Evolutionary conservation across 108 stramenopile species (phyloP), one percentile per base, ranked within the genome.

Genomic region (Aurantiochytrium sp.): DNA sequence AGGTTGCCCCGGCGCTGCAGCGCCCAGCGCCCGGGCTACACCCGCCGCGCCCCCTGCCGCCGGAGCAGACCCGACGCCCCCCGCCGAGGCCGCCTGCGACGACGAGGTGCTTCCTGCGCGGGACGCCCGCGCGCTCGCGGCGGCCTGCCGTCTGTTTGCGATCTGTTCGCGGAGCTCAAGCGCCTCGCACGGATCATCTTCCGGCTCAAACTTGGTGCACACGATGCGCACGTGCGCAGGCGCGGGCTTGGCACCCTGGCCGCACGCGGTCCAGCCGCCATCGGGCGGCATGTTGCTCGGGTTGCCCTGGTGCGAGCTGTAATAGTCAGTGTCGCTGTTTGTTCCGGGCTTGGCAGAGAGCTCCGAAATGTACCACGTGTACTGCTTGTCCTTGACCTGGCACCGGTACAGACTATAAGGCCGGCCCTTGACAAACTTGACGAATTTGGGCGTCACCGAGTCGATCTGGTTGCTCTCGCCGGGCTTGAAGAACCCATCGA

Each of bases 261-360:
- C 73, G 30, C 73, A 81, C 15, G 73, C 36, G 24, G 45, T 48
- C 73, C 73, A 81, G 19, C 73, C 73, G 12, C 73, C 45, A 6
- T 81, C 73, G n/a, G 73, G 73, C 36, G 73, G 73, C 73, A 81
- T 81, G 42, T 17, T 81, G 73, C 73, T 81, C 19, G 73, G 73
- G 45, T 81, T 81, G 73, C 45, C 73, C 12, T 48, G 39, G 27
- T 41, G 45, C n/a, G 73, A 81, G 32, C 45, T 81, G 73, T 81
- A 81, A 48, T 48, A 81, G 24, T 81, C 73, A 27, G 73, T 81
- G 45, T 81, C 73, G 45, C 45, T 81, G 73, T 81, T 81, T 12
- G 73, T 81, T 12, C 73, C 73, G 2, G 73, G 73, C 45, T 48
- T 41, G 19, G 73, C 73, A 15, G 73, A 81, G 45, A 81, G 73